A percentile compares a stretch with the other conserved stretches of the same genome.
phyloP scores from a whole-genome alignment of 495 filamentous ascomycete genomes.

The Podospora appendiculata region DNA sequence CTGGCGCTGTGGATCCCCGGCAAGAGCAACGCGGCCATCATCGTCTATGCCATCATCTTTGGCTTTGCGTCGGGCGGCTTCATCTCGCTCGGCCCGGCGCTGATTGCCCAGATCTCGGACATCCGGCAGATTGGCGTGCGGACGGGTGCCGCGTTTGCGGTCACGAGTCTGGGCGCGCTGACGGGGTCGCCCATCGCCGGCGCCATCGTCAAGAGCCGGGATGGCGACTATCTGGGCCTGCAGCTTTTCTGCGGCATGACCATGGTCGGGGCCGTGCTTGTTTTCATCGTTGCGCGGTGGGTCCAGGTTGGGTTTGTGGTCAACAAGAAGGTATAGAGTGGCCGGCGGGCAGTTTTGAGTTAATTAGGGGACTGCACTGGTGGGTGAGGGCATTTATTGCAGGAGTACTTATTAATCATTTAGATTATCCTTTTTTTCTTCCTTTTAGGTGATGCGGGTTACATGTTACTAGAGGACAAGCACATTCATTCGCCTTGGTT shows the following conservation, averaged over 20 bases:
- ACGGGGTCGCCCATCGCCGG: slow-evolving; percentile 69
- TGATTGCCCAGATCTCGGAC: slow-evolving; percentile 65
- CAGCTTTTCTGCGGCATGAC: background rate
- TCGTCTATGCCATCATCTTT: slow-evolving; percentile 59
- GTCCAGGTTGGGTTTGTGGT: background rate
- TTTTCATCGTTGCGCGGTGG: background rate
- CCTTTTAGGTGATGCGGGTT: too few relatives aligned
- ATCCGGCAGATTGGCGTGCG: slow-evolving; percentile 66
- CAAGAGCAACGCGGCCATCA: slow-evolving; percentile 52
- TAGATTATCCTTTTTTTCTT: too few relatives aligned
- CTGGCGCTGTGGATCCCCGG: slow-evolving; percentile 62
- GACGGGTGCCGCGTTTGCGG: slow-evolving; percentile 59
- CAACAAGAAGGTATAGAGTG: background rate
- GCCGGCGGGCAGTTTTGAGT: too few relatives aligned
- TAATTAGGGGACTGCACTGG: too few relatives aligned
- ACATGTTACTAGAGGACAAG: too few relatives aligned
- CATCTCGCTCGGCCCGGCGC: slow-evolving; percentile 49
- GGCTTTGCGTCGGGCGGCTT: slow-evolving; percentile 69
- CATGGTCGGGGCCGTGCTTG: background rate
- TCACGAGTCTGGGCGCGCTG: slow-evolving; percentile 56
- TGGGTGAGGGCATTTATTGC: too few relatives aligned
- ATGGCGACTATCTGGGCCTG: slow-evolving; percentile 50
- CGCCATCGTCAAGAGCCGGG: slow-evolving; percentile 47
- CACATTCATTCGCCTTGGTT: too few relatives aligned
- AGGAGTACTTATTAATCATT: too few relatives aligned